Conservation (phyloP, 1,284 basidiomycete species). For the Stereum hirsutum region DNA sequence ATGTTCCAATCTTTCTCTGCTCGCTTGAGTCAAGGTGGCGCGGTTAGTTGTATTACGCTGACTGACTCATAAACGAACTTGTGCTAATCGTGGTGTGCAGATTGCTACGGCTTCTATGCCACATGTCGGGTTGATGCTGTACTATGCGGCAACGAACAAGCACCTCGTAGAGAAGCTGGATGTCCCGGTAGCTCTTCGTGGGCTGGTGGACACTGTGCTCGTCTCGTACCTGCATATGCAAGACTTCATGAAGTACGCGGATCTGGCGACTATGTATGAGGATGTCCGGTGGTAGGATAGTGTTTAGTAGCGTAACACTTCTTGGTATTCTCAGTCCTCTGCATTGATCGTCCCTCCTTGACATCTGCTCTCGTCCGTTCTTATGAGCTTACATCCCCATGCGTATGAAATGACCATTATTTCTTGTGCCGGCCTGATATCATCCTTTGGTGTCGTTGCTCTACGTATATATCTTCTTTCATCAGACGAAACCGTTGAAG, state of each 20-base stretch:
- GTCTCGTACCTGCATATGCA: conserved; percentile 24
- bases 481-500: too few relatives aligned
- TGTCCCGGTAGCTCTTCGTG: conserved; percentile 21
- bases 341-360: background rate
- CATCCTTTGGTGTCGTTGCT: too few relatives aligned
- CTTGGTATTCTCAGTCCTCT: too few relatives aligned
- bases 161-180: conserved; percentile 32
- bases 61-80: too few relatives aligned
- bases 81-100: too few relatives aligned
- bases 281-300: conserved; percentile 10
- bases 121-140: too few relatives aligned
- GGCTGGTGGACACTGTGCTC: conserved; percentile 23
- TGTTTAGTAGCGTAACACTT: too few relatives aligned
- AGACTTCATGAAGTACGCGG: conserved; percentile 23
- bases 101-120: too few relatives aligned
- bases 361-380: background rate
- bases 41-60: conserved; percentile 33
- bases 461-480: too few relatives aligned
- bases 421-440: too few relatives aligned
- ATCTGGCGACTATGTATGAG: conserved; percentile 11
- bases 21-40: conserved; percentile 37
- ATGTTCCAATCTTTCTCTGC: conserved; percentile 34
- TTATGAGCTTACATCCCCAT: too few relatives aligned
- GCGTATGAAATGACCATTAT: too few relatives aligned
- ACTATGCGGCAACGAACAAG: conserved; percentile 40